Percentiles rank a stretch among this genome's conserved stretches.
These are phyloP conservation scores for Paecilomyces dactylethromorphus DNA, from an alignment of 2,329 filamentous ascomycete genomes.

Conservation along the genomic window DNA sequence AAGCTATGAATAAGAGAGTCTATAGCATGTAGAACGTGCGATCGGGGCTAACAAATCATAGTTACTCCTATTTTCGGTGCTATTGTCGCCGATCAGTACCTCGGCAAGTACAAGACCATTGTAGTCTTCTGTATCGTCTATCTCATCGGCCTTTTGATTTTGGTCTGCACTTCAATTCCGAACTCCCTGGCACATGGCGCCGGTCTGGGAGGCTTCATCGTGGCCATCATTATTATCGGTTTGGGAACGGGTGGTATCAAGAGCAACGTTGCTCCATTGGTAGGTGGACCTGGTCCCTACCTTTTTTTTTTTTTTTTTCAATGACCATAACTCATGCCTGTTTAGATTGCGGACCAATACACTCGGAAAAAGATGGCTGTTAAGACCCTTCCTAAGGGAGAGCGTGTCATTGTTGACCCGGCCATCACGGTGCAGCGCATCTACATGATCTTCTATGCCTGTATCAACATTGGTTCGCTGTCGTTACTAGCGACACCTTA, in stretches of 20 bases:
- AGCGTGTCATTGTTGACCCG: slow-evolving; percentile 60
- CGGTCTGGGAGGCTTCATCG: slow-evolving; percentile 50
- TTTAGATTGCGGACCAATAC: slow-evolving; percentile 61
- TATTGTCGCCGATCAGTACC: slow-evolving; percentile 54
- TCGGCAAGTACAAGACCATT: slow-evolving; percentile 57
- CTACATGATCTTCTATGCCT: slow-evolving; percentile 69
- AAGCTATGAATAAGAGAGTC: slow-evolving; percentile 4
- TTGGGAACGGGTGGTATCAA: slow-evolving; percentile 65
- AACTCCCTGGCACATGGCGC: slow-evolving; percentile 43
- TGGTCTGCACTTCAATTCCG: slow-evolving; percentile 51
- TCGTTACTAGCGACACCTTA: slow-evolving; percentile 61
- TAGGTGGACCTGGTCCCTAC: slow-evolving; percentile 16
- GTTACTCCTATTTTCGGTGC: slow-evolving; percentile 54
- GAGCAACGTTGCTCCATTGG: slow-evolving; percentile 52
- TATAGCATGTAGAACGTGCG: background rate
- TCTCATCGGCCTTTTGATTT: slow-evolving; percentile 49
- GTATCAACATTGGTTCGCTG: slow-evolving; percentile 67
- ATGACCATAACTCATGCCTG: background rate
- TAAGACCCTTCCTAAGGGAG: slow-evolving; percentile 37
- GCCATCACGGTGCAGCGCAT: slow-evolving; percentile 60
- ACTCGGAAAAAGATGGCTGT: slow-evolving; percentile 49
- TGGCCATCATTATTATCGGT: slow-evolving; percentile 56
- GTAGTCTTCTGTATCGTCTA: slow-evolving; percentile 52
- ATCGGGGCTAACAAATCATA: slow-evolving; percentile 5
- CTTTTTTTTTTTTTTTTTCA: background rate